Conservation (phyloP, 1,139 yeast genomes). For the Hansenula sp. region DNA sequence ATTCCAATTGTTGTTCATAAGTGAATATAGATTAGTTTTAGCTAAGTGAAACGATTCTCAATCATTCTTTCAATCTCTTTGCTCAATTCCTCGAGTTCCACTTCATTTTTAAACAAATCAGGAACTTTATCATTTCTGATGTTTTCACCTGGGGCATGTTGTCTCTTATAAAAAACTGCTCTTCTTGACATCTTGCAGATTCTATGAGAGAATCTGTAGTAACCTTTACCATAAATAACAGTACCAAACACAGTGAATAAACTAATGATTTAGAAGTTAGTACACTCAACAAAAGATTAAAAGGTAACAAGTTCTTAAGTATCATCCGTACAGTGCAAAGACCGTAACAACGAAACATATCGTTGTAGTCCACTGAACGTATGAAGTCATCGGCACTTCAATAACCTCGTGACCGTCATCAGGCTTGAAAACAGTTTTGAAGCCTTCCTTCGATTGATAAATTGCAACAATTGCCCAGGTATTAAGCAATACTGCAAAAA, state of each 20-base stretch:
- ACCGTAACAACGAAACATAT: neutral
- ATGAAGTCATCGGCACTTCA: no score
- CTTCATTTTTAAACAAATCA: no score
- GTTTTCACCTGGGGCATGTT: neutral
- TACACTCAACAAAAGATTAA: no score
- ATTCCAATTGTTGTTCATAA: neutral
- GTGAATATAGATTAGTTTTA: neutral
- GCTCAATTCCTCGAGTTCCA: neutral
- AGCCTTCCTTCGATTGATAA: no score
- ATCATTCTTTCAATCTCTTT: neutral
- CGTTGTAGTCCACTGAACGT: no score
- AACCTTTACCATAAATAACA: constrained; percentile 8
- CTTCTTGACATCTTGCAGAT: neutral
- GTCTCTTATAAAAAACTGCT: neutral
- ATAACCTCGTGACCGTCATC: no score
- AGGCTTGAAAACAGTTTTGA: no score
- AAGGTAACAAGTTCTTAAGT: no score
- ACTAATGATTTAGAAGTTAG: neutral
- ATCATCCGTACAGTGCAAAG: constrained; percentile 1
- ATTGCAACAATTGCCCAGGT: neutral
- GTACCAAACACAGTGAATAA: neutral
- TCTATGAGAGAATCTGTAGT: constrained; percentile 13
- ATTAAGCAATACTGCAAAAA: neutral
- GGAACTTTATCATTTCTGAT: neutral
- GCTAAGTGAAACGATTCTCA: neutral